Base-by-base conservation (phyloP, 2,329 filamentous ascomycete species). In the Colletotrichum sp. region DNA sequence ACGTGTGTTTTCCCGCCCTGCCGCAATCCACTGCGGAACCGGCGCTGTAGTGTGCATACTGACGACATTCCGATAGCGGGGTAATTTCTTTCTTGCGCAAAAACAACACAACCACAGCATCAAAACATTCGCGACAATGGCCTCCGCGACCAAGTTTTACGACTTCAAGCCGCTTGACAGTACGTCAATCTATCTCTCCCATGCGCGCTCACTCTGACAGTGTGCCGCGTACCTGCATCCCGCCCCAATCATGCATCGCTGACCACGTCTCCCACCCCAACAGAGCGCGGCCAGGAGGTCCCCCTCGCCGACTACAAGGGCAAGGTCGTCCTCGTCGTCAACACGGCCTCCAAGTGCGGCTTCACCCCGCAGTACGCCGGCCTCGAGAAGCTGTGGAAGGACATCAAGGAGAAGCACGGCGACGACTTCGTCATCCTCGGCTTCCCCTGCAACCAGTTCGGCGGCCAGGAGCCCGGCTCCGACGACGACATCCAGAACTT, bases 381-480 rank as follows among this genome's bases (percentile, higher is more conserved):
- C 36, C 94, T 99, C 68, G 96, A 99, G 89, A 93, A 92, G 82
- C 92, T 99, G 78, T 98, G 98, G 92, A 95, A 98, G 85, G 87
- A 89, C 74, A 82, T 98, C 83, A 92, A 92, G 80, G 89, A 89
- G 79, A 89, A 92, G 82, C 88, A 98, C 89, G 90, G 85, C 36
- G 92, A 95, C 79, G 90, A 96, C 82, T 97, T 99, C 84, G 90
- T 92, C 82, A 92, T 99, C 87, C 90, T 99, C 83, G 97, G 96
- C 81, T 99, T 99, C 88, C 97, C 97, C 74, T 99, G 96, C 93
- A 99, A 99, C 90, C 97, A 99, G 87, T 99, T 99, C 87, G 95
- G 93, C 82, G 87, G 87, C 80, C 97, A 99, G 87, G 97, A 99
- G 84, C 96, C 96, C 34, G 96, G 95, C 82, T 90, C 88, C 85